phyloP scores from a whole-genome alignment of 2,329 filamentous ascomycete genomes.

The Fusarium torreyae region DNA sequence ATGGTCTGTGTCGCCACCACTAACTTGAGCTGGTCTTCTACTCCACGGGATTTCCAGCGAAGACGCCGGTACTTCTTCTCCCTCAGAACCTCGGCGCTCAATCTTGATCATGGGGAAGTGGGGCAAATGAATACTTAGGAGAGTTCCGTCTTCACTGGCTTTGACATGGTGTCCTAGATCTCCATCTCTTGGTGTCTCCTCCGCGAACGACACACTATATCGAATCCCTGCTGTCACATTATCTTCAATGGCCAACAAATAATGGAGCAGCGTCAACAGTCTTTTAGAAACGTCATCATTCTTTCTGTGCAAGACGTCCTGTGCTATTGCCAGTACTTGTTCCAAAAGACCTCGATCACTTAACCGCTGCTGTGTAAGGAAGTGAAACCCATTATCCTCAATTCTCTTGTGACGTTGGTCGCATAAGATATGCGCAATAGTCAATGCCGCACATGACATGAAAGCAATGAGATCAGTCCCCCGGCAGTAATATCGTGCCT shows the following conservation, averaged over 20 bases:
- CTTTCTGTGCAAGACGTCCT: conserved; percentile 52
- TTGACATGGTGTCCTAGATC: conserved; percentile 43
- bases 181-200: conserved; percentile 30
- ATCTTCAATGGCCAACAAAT: conserved; percentile 61
- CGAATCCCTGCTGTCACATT: conserved; percentile 50
- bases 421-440: conserved; percentile 63
- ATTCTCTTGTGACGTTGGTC: conserved; percentile 41
- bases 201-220: conserved; percentile 44
- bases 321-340: conserved; percentile 55
- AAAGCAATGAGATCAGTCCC: conserved; percentile 66
- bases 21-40: background rate
- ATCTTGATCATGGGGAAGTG: conserved; percentile 60
- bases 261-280: conserved; percentile 58
- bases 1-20: accelerated
- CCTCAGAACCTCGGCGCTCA: conserved; percentile 10
- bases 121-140: conserved; percentile 59
- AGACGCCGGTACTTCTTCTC: background rate
- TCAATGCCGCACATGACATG: conserved; percentile 64
- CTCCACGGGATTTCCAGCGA: conserved; percentile 12
- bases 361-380: conserved; percentile 59
- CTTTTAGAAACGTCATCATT: conserved; percentile 58
- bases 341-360: conserved; percentile 60
- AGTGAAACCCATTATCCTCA: conserved; percentile 41
- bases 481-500: conserved; percentile 59
- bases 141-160: conserved; percentile 12